phyloP scores from a whole-genome alignment of 257 asterid genomes.

The Solanum bulbocastanum region DNA sequence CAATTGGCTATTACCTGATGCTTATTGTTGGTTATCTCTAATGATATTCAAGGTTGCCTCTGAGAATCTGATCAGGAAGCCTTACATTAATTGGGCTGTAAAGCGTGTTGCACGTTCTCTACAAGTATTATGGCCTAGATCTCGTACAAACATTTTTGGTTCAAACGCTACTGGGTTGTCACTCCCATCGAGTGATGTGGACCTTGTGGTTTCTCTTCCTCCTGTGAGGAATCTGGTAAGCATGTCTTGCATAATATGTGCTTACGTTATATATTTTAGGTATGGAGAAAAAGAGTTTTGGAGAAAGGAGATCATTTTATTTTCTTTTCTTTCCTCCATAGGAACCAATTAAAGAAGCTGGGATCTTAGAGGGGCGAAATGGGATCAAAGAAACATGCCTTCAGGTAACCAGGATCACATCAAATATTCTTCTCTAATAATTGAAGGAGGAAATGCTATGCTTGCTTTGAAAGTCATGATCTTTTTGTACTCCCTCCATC shows the following conservation, averaged over 20 bases:
- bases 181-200: constrained; percentile 96
- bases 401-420: constrained; percentile 49
- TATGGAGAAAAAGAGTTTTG: background rate
- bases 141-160: constrained; percentile 86
- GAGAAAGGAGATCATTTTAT: constrained; percentile 3
- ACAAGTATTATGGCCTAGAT: constrained; percentile 99
- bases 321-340: constrained; percentile 7
- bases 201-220: constrained; percentile 95
- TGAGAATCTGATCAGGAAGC: constrained; percentile 79
- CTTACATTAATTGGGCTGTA: constrained; percentile 95
- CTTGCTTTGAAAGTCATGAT: background rate
- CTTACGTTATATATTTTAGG: background rate
- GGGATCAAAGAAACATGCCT: constrained; percentile 99
- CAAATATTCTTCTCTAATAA: background rate
- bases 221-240: constrained; percentile 99
- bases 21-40: constrained; percentile 11
- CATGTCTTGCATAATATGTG: background rate
- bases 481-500: background rate
- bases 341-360: constrained; percentile 99
- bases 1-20: constrained; percentile 3
- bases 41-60: constrained; percentile 60
- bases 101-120: constrained; percentile 98
- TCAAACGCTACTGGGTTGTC: constrained; percentile 96
- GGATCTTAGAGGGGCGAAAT: constrained; percentile 96
- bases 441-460: background rate